Base-by-base conservation (phyloP, 108 stramenopile genomes). In the Nitzschia inconspicua region DNA sequence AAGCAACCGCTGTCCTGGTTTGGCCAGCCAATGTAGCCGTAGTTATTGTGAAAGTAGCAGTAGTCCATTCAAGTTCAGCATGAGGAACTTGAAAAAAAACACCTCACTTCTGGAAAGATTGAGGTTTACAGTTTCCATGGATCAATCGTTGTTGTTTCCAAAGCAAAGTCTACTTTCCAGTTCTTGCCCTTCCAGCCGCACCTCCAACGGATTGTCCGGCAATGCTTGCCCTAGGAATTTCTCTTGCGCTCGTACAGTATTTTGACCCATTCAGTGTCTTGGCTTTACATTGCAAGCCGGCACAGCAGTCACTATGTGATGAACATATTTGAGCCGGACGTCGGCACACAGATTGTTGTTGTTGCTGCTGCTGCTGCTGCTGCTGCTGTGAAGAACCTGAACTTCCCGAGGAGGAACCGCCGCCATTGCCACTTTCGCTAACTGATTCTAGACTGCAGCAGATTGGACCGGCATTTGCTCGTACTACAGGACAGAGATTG, bases 141-240 rank as follows among this genome's bases (percentile, higher is more conserved):
- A n/a, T n/a, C n/a, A n/a, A n/a, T n/a, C n/a, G n/a, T n/a, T n/a
- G n/a, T n/a, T n/a, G n/a, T n/a, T n/a, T n/a, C n/a, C n/a, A n/a
- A n/a, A n/a, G n/a, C n/a, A n/a, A n/a, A n/a, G 13, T 25, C 16
- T 54, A 54, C 35, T 54, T 29, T 54, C 53, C 53, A 1, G 53
- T 18, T 36, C 53, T 11, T 18, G 53, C 34, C 11, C 53, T 11
- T 16, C 19, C 53, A 4, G 53, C 53, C 9, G 53, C 53, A 2
- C 53, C 53, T 7, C 53, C 53, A 7, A 54, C 13, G 23, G 35
- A 32, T 22, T 0, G 0, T 23, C 53, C 53, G 2, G 36, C 36
- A 22, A 54, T 54, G 19, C 53, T 54, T 9, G 9, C 8, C 24
- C 53, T 35, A 11, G 19, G 31, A 4, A 32, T 25, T 6, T 16